These are phyloP conservation scores for Pharnaceum exiguum DNA, from an alignment of 148 eudicot species.

Conservation along the genomic window DNA sequence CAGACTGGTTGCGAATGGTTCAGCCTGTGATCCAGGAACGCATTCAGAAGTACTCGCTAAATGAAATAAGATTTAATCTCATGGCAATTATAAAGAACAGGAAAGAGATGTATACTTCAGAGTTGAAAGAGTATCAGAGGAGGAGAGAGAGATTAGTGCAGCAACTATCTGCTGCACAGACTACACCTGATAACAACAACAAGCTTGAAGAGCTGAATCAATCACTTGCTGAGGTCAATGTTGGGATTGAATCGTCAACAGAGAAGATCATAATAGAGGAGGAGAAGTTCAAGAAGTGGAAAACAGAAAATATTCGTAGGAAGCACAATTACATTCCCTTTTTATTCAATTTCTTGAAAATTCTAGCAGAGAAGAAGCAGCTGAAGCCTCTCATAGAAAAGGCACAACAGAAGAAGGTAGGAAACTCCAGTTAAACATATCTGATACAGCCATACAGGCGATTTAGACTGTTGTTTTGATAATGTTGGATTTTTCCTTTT, in stretches of 20 bases:
- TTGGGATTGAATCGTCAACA: conserved; percentile 85
- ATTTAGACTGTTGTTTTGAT: neutral
- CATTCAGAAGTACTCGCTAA: conserved; percentile 79
- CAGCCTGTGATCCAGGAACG: conserved; percentile 93
- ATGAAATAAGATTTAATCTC: conserved; percentile 85
- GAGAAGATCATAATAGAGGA: conserved; percentile 96
- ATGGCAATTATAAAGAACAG: conserved; percentile 87
- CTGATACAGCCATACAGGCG: neutral
- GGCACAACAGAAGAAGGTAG: conserved; percentile 82
- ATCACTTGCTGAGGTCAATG: conserved; percentile 70
- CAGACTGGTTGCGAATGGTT: conserved; percentile 72
- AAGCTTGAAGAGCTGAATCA: conserved; percentile 58
- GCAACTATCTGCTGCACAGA: conserved; percentile 60
- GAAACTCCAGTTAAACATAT: conserved; percentile 34
- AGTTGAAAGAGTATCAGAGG: conserved; percentile 85
- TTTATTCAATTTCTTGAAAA: conserved; percentile 85
- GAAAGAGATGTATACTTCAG: conserved; percentile 83
- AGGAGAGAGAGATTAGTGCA: conserved; percentile 77
- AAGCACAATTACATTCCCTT: conserved; percentile 95
- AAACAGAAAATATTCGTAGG: conserved; percentile 81
- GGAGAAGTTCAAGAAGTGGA: conserved; percentile 97
- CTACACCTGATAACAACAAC: conserved; percentile 34
- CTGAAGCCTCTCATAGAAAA: conserved; percentile 87
- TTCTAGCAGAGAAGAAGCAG: conserved; percentile 98
- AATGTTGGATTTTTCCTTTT: neutral